Conservation (phyloP, 2,329 filamentous ascomycete genomes). For the Fusarium nanum region DNA sequence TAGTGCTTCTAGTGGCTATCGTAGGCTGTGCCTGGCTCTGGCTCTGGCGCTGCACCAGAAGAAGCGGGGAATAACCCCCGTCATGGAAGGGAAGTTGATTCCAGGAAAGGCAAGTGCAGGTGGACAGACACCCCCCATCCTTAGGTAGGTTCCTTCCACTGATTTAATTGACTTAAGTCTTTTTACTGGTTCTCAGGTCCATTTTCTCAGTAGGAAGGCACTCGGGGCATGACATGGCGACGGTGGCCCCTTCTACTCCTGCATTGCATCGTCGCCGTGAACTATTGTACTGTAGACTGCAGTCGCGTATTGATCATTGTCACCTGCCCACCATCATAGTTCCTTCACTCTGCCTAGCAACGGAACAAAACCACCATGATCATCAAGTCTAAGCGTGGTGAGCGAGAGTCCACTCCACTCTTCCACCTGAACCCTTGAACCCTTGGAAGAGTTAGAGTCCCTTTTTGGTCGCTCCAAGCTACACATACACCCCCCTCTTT, state of each 20-base stretch:
- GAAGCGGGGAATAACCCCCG: not conserved
- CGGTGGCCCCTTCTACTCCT: not conserved
- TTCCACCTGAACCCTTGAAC: conserved; percentile 27
- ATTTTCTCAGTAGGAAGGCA: not conserved
- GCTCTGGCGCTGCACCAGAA: conserved; percentile 17
- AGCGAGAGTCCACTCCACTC: conserved; percentile 22
- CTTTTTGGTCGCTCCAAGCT: not conserved
- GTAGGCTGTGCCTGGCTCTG: conserved; percentile 23
- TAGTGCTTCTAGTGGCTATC: conserved; percentile 14
- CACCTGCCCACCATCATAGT: conserved; percentile 33
- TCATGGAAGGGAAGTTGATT: not conserved
- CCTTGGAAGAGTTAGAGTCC: conserved; percentile 13
- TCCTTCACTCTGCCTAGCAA: not conserved
- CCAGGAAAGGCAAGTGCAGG: conserved; percentile 3
- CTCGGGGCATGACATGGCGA: not conserved
- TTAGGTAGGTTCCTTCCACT: not conserved
- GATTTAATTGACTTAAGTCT: not conserved
- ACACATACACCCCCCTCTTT: conserved; percentile 21
- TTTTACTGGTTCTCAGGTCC: not conserved
- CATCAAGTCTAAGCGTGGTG: conserved; percentile 16
- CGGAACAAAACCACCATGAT: conserved; percentile 10
- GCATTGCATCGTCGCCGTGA: conserved; percentile 1
- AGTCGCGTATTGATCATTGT: conserved; percentile 14
- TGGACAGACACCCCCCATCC: not conserved
- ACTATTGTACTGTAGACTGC: conserved; percentile 16